These are phyloP conservation scores for Aspergillus sparsus DNA, from an alignment of 495 filamentous ascomycete genomes.

Conservation along the genomic window DNA sequence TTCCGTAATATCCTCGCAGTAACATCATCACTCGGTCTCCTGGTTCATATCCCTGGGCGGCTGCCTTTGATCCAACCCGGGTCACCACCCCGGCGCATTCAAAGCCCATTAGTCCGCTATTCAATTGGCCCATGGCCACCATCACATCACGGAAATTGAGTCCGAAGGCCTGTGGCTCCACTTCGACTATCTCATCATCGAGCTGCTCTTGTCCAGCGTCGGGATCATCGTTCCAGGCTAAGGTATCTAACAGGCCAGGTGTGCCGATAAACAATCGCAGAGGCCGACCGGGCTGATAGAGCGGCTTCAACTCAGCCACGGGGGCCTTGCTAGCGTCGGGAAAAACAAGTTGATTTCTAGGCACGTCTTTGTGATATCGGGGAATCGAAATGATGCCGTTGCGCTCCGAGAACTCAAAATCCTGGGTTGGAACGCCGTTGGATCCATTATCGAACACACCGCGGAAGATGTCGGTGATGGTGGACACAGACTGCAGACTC, in stretches of 20 bases:
- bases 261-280: not conserved
- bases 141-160: constrained; percentile 9
- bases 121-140: constrained; percentile 2
- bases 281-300: not conserved
- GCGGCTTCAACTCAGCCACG: not conserved
- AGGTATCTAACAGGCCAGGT: not conserved
- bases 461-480: no score
- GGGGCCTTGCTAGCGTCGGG: not conserved
- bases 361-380: not conserved
- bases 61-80: not conserved
- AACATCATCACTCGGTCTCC: constrained; percentile 5
- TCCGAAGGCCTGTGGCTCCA: not conserved
- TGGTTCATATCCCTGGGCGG: no score
- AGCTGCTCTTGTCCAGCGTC: constrained; percentile 41
- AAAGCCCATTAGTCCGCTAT: not conserved
- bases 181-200: not conserved
- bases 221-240: not conserved
- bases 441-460: no score
- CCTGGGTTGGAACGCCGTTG: no score
- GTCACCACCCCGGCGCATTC: not conserved
- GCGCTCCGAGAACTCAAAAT: not conserved
- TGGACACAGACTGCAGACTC: not conserved
- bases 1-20: constrained; percentile 6
- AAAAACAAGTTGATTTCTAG: not conserved
- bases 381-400: not conserved